phyloP scores from a whole-genome alignment of 1,284 basidiomycete species.

The Fomitopsis pinicola region DNA sequence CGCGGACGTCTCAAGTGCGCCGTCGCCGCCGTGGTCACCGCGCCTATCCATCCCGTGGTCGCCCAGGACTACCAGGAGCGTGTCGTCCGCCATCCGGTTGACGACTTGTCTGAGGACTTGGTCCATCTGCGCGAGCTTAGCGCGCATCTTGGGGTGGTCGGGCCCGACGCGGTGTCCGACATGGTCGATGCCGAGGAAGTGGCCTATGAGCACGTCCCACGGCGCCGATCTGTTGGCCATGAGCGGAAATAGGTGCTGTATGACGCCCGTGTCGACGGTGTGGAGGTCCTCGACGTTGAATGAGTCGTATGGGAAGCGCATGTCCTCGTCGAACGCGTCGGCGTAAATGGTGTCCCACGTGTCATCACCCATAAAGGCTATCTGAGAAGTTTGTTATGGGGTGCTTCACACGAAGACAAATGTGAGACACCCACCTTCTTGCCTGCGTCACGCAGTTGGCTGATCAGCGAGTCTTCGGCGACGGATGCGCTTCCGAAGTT shows the following conservation, averaged over 20 bases:
- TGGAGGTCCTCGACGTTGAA: conserved; percentile 99
- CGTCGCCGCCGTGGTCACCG: conserved; percentile 96
- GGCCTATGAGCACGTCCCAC: conserved; percentile 88
- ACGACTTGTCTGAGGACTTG: conserved; percentile 73
- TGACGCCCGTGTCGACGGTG: conserved; percentile 91
- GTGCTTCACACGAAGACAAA: not conserved
- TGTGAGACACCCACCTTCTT: conserved; percentile 45
- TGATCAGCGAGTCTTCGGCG: conserved; percentile 81
- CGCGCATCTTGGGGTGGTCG: conserved; percentile 80
- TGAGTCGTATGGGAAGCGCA: conserved; percentile 86
- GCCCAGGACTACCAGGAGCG: conserved; percentile 87
- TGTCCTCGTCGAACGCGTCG: conserved; percentile 62
- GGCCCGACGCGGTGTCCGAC: conserved; percentile 94
- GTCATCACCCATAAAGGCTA: conserved; percentile 93
- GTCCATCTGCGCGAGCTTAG: conserved; percentile 88
- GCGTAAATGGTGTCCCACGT: conserved; percentile 95
- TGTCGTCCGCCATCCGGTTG: conserved; percentile 68
- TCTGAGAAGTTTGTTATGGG: conserved; percentile 26
- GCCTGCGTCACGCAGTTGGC: conserved; percentile 51
- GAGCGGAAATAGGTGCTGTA: conserved; percentile 78
- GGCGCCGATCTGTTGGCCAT: conserved; percentile 47
- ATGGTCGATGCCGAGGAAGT: conserved; percentile 97
- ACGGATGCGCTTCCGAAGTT: conserved; percentile 90
- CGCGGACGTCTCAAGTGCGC: conserved; percentile 79
- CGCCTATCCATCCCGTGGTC: conserved; percentile 97